Evolutionary conservation across 2,329 filamentous ascomycete genomes (phyloP), one percentile per base, ranked within the genome.

Genomic region (Chrysosporium queenslandicum): DNA sequence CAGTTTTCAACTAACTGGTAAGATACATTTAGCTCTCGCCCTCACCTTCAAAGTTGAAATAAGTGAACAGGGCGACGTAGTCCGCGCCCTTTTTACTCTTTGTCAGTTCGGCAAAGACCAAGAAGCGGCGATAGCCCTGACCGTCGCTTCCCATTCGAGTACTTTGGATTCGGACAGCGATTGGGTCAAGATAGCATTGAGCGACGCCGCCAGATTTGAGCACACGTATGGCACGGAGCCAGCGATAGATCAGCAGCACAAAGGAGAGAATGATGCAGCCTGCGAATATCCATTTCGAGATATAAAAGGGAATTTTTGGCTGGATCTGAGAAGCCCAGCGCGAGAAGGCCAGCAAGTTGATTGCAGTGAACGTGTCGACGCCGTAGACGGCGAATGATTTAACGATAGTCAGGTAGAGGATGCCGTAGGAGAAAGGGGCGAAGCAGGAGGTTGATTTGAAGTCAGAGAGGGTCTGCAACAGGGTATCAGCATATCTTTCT

Each of bases 281-380:
- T 25, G 87, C 85, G 66, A 97, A 98, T 66, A 98, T 90, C 89
- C 90, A 96, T 72, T 92, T 94, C 11, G 88, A 86, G 50, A 91
- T 79, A 46, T 80, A 73, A 63, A 94, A 81, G 2, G 82, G 79
- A 58, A 97, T 85, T 37, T 80, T 78, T 1, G 89, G 89, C 60
- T 87, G 72, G 60, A 97, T 85, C 59, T 87, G 78, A 50, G 86
- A 87, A 1, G 87, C 87, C 90, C 90, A 97, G 55, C 81, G 81
- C 71, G 94, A 81, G 71, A 95, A 96, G 52, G 79, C 86, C 47
- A 98, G 78, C 37, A 98, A 76, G 58, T 95, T 94, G 71, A 96
- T 79, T 56, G 90, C 90, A 3, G 90, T 96, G 66, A 96, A 97
- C 56, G 83, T 89, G 71, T 97, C 91, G 65, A 94, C 86, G 25